A percentile compares a stretch with the other conserved stretches of the same genome.
Conservation (phyloP, 176 grass and related monocot genomes). For the Aechmea fasciata region DNA sequence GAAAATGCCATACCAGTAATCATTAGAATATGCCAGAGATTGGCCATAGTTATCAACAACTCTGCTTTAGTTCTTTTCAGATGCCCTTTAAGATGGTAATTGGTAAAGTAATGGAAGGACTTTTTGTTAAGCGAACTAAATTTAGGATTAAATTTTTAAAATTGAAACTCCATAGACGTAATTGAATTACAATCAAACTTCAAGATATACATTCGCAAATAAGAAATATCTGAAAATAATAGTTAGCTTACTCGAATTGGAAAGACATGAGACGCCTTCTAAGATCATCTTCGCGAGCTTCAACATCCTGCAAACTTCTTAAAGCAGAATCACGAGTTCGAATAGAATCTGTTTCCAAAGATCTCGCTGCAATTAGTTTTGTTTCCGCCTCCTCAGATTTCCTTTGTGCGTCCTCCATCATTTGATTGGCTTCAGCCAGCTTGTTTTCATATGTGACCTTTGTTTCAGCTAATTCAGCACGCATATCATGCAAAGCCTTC, state of each 20-base stretch:
- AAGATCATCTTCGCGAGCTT: constrained; percentile 77
- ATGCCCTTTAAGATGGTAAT: too few relatives aligned
- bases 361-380: constrained; percentile 56
- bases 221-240: too few relatives aligned
- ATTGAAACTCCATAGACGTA: not conserved
- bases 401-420: constrained; percentile 52
- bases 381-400: constrained; percentile 70
- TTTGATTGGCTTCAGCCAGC: constrained; percentile 39
- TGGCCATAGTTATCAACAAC: too few relatives aligned
- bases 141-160: not conserved
- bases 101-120: too few relatives aligned
- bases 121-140: too few relatives aligned
- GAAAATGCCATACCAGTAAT: too few relatives aligned
- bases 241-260: constrained; percentile 51
- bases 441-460: constrained; percentile 76
- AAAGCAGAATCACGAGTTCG: constrained; percentile 29
- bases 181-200: too few relatives aligned
- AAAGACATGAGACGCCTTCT: constrained; percentile 42
- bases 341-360: constrained; percentile 49
- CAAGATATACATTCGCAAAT: too few relatives aligned
- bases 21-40: too few relatives aligned
- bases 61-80: too few relatives aligned
- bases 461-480: constrained; percentile 65
- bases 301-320: constrained; percentile 73
- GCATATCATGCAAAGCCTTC: constrained; percentile 73